These are phyloP conservation scores for Stellera chamaejasme DNA, from an alignment of 345 rosid species.

Conservation along the genomic window DNA sequence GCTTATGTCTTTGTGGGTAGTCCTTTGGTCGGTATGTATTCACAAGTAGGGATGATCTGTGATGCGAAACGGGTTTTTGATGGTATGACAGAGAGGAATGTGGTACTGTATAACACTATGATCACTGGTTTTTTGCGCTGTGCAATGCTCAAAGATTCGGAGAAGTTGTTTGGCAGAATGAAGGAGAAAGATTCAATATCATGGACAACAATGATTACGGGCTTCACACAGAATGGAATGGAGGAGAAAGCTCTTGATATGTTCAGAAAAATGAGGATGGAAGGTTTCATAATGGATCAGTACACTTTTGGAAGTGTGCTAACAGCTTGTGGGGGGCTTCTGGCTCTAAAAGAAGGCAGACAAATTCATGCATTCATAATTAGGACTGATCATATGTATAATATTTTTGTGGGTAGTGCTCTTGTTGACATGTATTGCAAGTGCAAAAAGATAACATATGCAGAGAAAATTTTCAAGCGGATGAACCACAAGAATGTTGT, in stretches of 20 bases:
- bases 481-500: constrained; percentile 71
- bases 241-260: constrained; percentile 48
- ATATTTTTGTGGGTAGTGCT: constrained; percentile 80
- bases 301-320: constrained; percentile 78
- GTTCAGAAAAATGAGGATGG: constrained; percentile 58
- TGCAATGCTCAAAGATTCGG: constrained; percentile 60
- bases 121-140: constrained; percentile 56
- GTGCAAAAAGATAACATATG: constrained; percentile 48
- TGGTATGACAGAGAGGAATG: constrained; percentile 38
- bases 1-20: constrained; percentile 55
- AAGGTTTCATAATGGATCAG: constrained; percentile 66
- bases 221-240: constrained; percentile 59
- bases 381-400: constrained; percentile 46
- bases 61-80: constrained; percentile 59
- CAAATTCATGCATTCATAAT: constrained; percentile 58
- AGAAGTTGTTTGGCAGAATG: constrained; percentile 45
- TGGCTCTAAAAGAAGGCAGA: constrained; percentile 57
- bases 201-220: constrained; percentile 87
- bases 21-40: constrained; percentile 78
- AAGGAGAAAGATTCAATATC: constrained; percentile 68
- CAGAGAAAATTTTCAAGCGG: constrained; percentile 53
- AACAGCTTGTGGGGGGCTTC: constrained; percentile 67
- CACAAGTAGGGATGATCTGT: constrained; percentile 46
- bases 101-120: constrained; percentile 66
- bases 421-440: constrained; percentile 95